Evolutionary conservation across 2,329 filamentous ascomycete genomes (phyloP).

Genomic region (Stagonosporopsis vannaccii): DNA sequence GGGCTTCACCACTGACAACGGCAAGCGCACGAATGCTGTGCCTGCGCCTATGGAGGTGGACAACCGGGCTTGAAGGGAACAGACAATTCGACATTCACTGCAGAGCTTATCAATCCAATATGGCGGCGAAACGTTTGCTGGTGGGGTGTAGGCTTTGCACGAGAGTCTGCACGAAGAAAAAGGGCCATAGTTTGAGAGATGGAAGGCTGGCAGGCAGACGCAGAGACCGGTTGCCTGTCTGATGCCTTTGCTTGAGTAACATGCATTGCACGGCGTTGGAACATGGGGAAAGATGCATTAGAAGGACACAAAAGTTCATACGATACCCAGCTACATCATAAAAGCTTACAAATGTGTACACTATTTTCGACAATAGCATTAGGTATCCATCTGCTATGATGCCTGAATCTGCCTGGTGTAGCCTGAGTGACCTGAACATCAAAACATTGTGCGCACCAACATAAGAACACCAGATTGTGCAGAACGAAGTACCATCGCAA

Average conservation of each 20-base stretch:
- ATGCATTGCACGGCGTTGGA: slow-evolving; percentile 46
- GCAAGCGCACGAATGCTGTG: slow-evolving; percentile 47
- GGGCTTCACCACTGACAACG: slow-evolving; percentile 75
- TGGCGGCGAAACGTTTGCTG: too few relatives aligned
- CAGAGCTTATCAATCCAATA: neutral
- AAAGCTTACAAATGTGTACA: slow-evolving; percentile 21
- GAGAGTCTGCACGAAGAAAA: neutral
- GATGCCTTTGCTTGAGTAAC: slow-evolving; percentile 15
- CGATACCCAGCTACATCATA: slow-evolving; percentile 40
- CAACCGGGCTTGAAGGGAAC: slow-evolving; percentile 27
- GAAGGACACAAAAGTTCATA: slow-evolving; percentile 38
- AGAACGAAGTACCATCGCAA: slow-evolving; percentile 13
- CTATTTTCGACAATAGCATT: neutral
- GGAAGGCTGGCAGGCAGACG: neutral
- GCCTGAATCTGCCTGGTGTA: slow-evolving; percentile 48
- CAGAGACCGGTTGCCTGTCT: slow-evolving; percentile 2
- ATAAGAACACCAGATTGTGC: slow-evolving; percentile 33
- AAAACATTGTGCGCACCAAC: slow-evolving; percentile 25
- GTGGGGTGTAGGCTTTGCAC: neutral
- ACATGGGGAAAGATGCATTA: slow-evolving; percentile 28
- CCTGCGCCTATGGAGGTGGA: slow-evolving; percentile 45
- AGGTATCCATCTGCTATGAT: slow-evolving; percentile 27
- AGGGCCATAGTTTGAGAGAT: neutral
- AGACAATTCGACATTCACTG: neutral
- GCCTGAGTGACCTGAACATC: slow-evolving; percentile 36